phyloP scores from a whole-genome alignment of 2,329 filamentous ascomycete genomes.

The Fusarium sp. region DNA sequence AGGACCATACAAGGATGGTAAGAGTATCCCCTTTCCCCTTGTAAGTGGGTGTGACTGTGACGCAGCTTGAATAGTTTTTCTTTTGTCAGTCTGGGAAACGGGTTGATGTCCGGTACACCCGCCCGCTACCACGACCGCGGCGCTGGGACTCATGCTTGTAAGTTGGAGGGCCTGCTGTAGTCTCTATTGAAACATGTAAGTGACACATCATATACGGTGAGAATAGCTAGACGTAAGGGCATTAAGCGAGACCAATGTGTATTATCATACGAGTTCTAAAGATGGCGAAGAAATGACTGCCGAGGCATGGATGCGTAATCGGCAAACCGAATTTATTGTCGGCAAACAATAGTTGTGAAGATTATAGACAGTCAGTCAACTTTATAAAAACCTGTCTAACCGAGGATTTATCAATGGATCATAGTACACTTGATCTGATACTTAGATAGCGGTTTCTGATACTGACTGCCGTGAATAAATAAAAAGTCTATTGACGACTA shows the following conservation, averaged over 20 bases:
- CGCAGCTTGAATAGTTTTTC: not conserved
- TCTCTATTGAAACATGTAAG: not conserved
- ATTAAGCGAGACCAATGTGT: not conserved
- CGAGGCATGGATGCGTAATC: not conserved
- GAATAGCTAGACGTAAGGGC: not conserved
- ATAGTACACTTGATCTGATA: not conserved
- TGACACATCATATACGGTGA: not conserved
- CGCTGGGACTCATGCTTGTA: conserved; percentile 7
- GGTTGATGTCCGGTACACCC: conserved; percentile 2
- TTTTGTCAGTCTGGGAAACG: not conserved
- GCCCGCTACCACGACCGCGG: conserved; percentile 25
- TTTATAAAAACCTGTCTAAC: not conserved
- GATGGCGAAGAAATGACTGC: not conserved
- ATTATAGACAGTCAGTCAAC: not conserved
- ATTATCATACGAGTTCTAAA: not conserved
- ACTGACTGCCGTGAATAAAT: not conserved
- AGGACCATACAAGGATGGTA: not conserved
- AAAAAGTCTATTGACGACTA: not conserved
- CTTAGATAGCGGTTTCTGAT: not conserved
- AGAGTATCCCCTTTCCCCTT: not conserved
- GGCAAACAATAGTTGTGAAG: not conserved
- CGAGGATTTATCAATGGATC: not conserved
- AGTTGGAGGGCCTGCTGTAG: not conserved
- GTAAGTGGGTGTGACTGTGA: not conserved
- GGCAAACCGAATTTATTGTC: not conserved